Evolutionary conservation across 371 early-diverging fungal genomes (phyloP).

Genomic region (Apophysomyces ossiformis): DNA sequence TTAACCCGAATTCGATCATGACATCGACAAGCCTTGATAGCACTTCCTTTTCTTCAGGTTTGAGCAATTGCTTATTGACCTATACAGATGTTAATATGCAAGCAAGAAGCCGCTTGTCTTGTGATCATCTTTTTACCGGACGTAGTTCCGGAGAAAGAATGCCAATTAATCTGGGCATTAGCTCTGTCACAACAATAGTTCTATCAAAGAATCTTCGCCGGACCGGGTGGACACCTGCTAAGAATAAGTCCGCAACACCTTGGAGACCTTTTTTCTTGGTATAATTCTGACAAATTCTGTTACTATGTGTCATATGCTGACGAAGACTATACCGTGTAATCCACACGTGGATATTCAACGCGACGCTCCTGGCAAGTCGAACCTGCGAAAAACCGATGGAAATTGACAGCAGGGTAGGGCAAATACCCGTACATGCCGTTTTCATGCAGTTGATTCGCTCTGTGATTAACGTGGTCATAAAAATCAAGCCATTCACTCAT

Average conservation of each 20-base stretch:
- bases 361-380: constrained; percentile 59
- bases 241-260: constrained; percentile 29
- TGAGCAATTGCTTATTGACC: constrained; percentile 75
- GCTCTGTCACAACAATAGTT: constrained; percentile 54
- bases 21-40: constrained; percentile 71
- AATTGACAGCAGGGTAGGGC: constrained; percentile 73
- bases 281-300: not conserved
- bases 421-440: constrained; percentile 68
- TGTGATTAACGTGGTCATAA: constrained; percentile 74
- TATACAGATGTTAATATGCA: constrained; percentile 21
- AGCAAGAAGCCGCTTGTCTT: too few relatives aligned
- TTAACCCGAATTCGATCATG: constrained; percentile 78
- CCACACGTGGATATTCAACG: constrained; percentile 83
- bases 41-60: constrained; percentile 65
- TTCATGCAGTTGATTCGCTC: constrained; percentile 49
- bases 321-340: constrained; percentile 66
- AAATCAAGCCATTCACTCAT: constrained; percentile 82
- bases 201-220: constrained; percentile 55
- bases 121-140: constrained; percentile 54
- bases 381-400: constrained; percentile 86
- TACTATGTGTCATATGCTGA: not conserved
- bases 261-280: constrained; percentile 11
- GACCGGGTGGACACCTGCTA: constrained; percentile 53
- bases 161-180: constrained; percentile 69
- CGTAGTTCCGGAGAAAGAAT: constrained; percentile 81